Evolutionary conservation across 768 basidiomycete genomes (phyloP).

Genomic region (Russula vinacea): DNA sequence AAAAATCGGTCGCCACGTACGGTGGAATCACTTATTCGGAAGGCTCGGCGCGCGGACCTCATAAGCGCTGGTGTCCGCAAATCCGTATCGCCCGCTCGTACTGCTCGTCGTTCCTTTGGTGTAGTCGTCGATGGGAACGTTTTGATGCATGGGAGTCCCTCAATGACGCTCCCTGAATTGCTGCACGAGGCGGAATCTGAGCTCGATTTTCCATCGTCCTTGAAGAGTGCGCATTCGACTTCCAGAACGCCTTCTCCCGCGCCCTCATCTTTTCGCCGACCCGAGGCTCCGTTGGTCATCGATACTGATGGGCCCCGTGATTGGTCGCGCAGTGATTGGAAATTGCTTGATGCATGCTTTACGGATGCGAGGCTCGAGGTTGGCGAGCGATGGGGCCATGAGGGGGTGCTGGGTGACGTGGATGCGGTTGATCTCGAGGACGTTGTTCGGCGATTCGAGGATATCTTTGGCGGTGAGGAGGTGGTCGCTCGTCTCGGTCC

Average conservation of each 20-base stretch:
- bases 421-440: conserved; percentile 51
- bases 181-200: conserved; percentile 57
- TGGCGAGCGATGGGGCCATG: conserved; percentile 36
- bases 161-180: conserved; percentile 53
- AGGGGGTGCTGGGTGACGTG: conserved; percentile 47
- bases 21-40: conserved; percentile 38
- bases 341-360: conserved; percentile 71
- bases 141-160: conserved; percentile 53
- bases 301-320: conserved; percentile 33
- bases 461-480: conserved; percentile 47
- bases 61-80: conserved; percentile 27
- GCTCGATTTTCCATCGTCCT: conserved; percentile 23
- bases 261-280: not conserved
- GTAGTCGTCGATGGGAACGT: conserved; percentile 50
- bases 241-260: conserved; percentile 28
- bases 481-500: conserved; percentile 43
- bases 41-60: conserved; percentile 23
- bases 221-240: conserved; percentile 2
- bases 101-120: conserved; percentile 32
- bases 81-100: conserved; percentile 17
- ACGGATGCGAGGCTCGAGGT: conserved; percentile 62
- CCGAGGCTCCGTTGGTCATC: conserved; percentile 12
- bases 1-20: conserved; percentile 37
- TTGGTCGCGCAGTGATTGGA: conserved; percentile 82
- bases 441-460: conserved; percentile 60